Evolutionary conservation across 176 grass and related monocot species (phyloP), one percentile per base, ranked within the genome.

Genomic region (Paspalum notatum): DNA sequence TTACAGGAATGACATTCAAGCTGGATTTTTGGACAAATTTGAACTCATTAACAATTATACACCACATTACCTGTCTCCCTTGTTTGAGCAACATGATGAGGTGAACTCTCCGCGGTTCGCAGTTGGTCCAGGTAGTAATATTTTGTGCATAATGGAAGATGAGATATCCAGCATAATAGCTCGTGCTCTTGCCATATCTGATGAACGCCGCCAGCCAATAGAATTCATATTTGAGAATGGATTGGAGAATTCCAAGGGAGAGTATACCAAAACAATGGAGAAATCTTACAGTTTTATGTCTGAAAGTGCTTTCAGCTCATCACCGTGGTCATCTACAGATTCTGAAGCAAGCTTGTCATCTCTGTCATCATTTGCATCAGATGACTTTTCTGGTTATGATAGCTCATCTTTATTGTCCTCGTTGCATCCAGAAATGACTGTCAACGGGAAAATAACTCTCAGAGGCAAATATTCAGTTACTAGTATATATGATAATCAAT

Each of bases 131-230:
- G 64, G 91, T 80, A 83, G 88, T 53, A 93, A 88, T 79, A 66
- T 96, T 85, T 27, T 95, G 55, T 93, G 86, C 47, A 68, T 87
- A 72, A 71, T 83, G 11, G 90, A 99, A 82, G 87, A 93, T 84
- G 93, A 95, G 82, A 84, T 99, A 91, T 99, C 93, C 59, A 95
- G 96, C 66, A 99, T 93, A 87, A 99, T 99, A 76, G 76, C 92
- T 67, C 44, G 79, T 56, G 92, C 90, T 63, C 89, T 95, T 75
- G 86, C 80, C 6, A 67, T 90, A 60, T 91, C 84, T 70, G 96
- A 91, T 75, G 86, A 95, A 78, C 77, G 59, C 17, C 85, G 12
- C 62, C 53, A 83, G 83, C 77, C 77, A 53, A 74, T 82, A 50
- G 80, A 80, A 77, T 63, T 49, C 10, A 46, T 52, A 44, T 55